A percentile compares a stretch with the other conserved stretches of the same genome.
Evolutionary conservation across 306 rosid species (phyloP).

Genomic region (Ammopiptanthus mongolicus): DNA sequence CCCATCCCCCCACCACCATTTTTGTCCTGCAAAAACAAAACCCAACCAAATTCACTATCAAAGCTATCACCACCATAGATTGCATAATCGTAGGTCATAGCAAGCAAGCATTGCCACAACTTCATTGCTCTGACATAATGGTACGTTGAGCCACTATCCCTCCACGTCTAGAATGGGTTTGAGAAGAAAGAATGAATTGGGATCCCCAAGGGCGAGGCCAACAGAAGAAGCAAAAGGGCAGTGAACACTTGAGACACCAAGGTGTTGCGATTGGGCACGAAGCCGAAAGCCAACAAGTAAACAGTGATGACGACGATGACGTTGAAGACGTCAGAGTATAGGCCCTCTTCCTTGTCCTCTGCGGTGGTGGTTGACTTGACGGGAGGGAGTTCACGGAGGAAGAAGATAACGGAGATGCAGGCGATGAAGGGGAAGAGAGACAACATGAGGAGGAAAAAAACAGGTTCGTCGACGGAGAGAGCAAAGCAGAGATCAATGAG

Average conservation of each 20-base stretch:
- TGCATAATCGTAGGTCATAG: no score
- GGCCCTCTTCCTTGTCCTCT: conserved; percentile 43
- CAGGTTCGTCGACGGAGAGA: conserved; percentile 49
- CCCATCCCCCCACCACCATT: no score
- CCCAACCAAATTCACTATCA: no score
- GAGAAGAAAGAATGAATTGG: conserved; percentile 45
- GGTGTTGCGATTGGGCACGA: conserved; percentile 41
- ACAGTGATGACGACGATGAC: conserved; percentile 50
- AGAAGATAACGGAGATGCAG: conserved; percentile 61
- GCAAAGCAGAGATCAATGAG: conserved; percentile 79
- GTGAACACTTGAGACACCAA: conserved; percentile 44
- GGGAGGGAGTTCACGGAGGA: conserved; percentile 67
- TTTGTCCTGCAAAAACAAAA: no score
- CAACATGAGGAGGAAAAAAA: conserved; percentile 68
- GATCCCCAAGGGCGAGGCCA: conserved; percentile 58
- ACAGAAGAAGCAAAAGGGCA: conserved; percentile 37
- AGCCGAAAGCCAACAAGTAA: conserved; percentile 49
- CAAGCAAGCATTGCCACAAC: no score
- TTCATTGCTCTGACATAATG: conserved; percentile 23
- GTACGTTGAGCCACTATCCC: conserved; percentile 23
- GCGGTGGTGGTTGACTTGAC: conserved; percentile 10
- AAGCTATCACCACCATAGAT: no score
- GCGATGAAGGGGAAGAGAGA: conserved; percentile 61
- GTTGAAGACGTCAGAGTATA: conserved; percentile 56
- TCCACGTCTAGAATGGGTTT: conserved; percentile 33